These are phyloP conservation scores for Ogataea neopini DNA, from an alignment of 805 yeast species.

Conservation along the genomic window DNA sequence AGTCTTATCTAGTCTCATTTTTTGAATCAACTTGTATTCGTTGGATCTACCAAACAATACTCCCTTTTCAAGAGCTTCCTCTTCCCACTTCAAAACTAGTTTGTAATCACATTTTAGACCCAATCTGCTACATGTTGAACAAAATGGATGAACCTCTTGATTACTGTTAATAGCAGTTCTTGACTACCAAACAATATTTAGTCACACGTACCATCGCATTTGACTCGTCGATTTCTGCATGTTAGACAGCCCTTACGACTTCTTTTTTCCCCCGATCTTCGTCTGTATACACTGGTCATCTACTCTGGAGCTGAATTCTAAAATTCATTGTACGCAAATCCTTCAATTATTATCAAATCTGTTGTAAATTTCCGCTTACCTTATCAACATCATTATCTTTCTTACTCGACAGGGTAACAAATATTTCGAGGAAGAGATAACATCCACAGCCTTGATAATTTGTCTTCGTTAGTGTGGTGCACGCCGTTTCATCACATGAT, in stretches of 20 bases:
- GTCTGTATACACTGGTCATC: too few relatives aligned
- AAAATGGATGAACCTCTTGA: constrained; percentile 34
- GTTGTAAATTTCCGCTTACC: too few relatives aligned
- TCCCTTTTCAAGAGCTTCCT: constrained; percentile 38
- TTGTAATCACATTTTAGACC: constrained; percentile 24
- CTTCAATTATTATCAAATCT: too few relatives aligned
- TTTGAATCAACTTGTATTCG: constrained; percentile 16
- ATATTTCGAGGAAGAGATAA: too few relatives aligned
- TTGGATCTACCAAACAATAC: constrained; percentile 40
- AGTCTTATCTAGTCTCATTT: neutral
- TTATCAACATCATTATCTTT: too few relatives aligned
- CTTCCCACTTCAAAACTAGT: constrained; percentile 34
- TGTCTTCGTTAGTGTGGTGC: too few relatives aligned
- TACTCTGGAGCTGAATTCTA: too few relatives aligned
- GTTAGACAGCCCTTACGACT: constrained; percentile 49
- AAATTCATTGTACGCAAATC: too few relatives aligned
- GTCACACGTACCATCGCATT: constrained; percentile 38
- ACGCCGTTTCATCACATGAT: too few relatives aligned
- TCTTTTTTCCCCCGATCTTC: constrained; percentile 18
- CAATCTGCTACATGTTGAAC: constrained; percentile 33
- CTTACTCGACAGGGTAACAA: too few relatives aligned
- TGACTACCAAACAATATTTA: neutral
- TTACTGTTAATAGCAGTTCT: constrained; percentile 1
- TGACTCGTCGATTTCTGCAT: constrained; percentile 51
- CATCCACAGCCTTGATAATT: too few relatives aligned